Conservation (phyloP, 1,284 basidiomycete genomes). For the Lentinula novae-zelandiae region DNA sequence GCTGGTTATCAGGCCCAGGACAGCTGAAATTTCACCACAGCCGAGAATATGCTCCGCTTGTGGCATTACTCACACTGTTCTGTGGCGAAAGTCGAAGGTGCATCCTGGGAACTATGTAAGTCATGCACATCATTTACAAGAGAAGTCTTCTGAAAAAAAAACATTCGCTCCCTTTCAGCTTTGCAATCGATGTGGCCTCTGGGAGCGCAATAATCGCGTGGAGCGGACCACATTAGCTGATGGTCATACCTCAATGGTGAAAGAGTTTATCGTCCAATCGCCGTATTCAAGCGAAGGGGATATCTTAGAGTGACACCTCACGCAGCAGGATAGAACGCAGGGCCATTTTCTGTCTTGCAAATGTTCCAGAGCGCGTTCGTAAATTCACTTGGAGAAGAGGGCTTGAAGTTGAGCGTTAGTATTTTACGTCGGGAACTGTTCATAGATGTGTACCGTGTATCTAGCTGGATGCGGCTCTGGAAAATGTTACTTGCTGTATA, state of each 20-base stretch:
- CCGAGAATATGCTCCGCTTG: background rate
- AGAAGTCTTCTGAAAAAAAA: background rate
- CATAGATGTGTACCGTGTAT: no score
- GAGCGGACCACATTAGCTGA: background rate
- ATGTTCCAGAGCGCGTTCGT: no score
- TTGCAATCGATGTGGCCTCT: constrained; percentile 7
- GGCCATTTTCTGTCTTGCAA: background rate
- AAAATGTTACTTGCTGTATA: no score
- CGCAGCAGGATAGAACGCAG: no score
- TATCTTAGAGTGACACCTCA: background rate
- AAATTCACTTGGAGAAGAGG: background rate
- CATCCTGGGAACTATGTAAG: constrained; percentile 9
- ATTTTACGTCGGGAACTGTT: no score
- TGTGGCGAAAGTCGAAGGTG: constrained; percentile 8
- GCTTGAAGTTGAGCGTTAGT: no score
- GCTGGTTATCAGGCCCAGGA: background rate
- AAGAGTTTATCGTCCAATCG: constrained; percentile 4
- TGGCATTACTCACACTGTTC: constrained; percentile 1
- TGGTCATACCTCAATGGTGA: background rate
- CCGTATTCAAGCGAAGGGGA: constrained; percentile 3
- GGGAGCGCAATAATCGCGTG: constrained; percentile 4
- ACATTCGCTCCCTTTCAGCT: background rate
- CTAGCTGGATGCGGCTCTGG: no score
- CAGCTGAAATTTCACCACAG: background rate
- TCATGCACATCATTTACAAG: background rate